phyloP scores from a whole-genome alignment of 352 stramenopile species.

The Pseudoperonospora humuli region DNA sequence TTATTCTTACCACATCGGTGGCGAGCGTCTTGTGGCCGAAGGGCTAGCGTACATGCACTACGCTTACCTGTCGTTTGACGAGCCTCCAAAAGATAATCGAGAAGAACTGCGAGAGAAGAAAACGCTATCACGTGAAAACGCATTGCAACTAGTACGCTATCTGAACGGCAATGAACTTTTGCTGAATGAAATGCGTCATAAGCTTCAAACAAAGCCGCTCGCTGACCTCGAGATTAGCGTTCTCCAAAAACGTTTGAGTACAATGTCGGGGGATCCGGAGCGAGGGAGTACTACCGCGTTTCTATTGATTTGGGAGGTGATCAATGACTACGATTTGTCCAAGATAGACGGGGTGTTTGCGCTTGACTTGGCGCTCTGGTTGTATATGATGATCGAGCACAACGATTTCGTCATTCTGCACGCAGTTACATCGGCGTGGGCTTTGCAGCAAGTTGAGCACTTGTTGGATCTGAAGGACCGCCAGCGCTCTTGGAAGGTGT shows the following conservation, averaged over 20 bases:
- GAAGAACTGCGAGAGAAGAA: constrained; percentile 17
- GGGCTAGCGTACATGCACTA: constrained; percentile 34
- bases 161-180: constrained; percentile 20
- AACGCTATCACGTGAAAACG: constrained; percentile 13
- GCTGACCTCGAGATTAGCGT: constrained; percentile 13
- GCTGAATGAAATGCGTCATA: constrained; percentile 16
- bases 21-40: constrained; percentile 28
- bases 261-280: constrained; percentile 22
- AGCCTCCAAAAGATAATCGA: constrained; percentile 3
- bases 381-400: constrained; percentile 30
- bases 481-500: constrained; percentile 24
- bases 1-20: constrained; percentile 32
- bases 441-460: constrained; percentile 29
- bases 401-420: constrained; percentile 38
- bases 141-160: constrained; percentile 10
- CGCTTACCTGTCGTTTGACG: constrained; percentile 29
- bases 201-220: constrained; percentile 19
- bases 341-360: constrained; percentile 27
- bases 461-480: constrained; percentile 22
- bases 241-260: constrained; percentile 22
- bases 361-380: constrained; percentile 28
- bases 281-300: constrained; percentile 21
- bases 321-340: constrained; percentile 26
- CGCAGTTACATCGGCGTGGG: constrained; percentile 31
- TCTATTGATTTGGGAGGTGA: constrained; percentile 17